Conservation (phyloP, 208 protist species). For the Naegleria fowleri region DNA sequence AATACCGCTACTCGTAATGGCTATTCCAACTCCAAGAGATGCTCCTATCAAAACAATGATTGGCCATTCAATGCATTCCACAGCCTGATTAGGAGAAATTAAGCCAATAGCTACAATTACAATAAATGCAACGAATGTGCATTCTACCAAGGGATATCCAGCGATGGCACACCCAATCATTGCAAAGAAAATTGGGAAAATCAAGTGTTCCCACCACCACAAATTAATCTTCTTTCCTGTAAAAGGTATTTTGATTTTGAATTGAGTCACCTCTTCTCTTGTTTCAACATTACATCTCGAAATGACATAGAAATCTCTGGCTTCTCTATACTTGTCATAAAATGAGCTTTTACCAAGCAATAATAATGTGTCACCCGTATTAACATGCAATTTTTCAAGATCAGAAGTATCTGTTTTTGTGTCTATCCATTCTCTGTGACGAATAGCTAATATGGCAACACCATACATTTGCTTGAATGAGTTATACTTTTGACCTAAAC, state of each 20-base stretch:
- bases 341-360: background rate
- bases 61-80: background rate
- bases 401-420: background rate
- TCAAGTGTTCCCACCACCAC: background rate
- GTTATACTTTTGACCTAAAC: background rate
- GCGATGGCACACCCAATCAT: background rate
- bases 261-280: background rate
- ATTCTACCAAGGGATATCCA: background rate
- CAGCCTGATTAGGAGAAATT: background rate
- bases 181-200: background rate
- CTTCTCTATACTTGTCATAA: background rate
- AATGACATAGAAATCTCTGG: background rate
- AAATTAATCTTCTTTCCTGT: background rate
- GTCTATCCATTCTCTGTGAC: background rate
- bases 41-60: background rate
- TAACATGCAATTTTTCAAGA: background rate
- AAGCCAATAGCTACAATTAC: background rate
- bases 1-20: background rate
- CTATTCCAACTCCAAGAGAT: background rate
- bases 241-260: background rate
- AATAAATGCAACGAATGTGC: background rate
- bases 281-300: background rate
- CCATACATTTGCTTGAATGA: background rate
- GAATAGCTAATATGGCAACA: background rate
- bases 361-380: background rate